These are phyloP conservation scores for Ganoderma lucidum DNA, from an alignment of 1,284 basidiomycete genomes.

Conservation along the genomic window DNA sequence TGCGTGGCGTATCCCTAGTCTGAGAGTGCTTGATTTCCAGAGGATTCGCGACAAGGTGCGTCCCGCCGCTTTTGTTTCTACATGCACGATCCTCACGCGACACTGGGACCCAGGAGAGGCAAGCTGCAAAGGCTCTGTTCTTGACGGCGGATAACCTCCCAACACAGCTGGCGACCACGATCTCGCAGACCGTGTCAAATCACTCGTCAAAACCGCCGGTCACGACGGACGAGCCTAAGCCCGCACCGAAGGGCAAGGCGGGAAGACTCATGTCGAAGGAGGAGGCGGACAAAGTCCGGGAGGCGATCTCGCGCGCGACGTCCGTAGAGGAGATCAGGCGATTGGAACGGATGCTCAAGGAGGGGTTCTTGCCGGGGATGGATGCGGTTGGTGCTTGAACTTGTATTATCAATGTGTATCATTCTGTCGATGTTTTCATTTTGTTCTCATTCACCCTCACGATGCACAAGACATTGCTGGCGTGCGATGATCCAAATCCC, in stretches of 20 bases:
- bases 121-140: conserved; percentile 78
- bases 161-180: conserved; percentile 82
- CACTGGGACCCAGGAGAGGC: conserved; percentile 67
- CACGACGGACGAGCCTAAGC: conserved; percentile 77
- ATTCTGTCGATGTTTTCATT: conserved; percentile 41
- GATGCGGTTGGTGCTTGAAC: conserved; percentile 75
- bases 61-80: conserved; percentile 31
- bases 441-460: conserved; percentile 23
- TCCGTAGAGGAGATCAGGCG: conserved; percentile 92
- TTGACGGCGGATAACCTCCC: conserved; percentile 78
- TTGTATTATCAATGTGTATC: conserved; percentile 37
- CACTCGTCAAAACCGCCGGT: conserved; percentile 64
- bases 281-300: conserved; percentile 89
- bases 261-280: conserved; percentile 92
- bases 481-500: conserved; percentile 1
- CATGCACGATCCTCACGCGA: conserved; percentile 8
- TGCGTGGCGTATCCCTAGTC: conserved; percentile 80
- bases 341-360: conserved; percentile 87
- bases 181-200: conserved; percentile 77
- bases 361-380: conserved; percentile 84
- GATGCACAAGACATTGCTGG: conserved; percentile 1
- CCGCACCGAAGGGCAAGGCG: conserved; percentile 68
- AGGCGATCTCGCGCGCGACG: conserved; percentile 90
- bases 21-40: conserved; percentile 97
- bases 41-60: conserved; percentile 95